Percentiles rank a stretch among this genome's conserved stretches.
phyloP scores from a whole-genome alignment of 2,329 filamentous ascomycete species.

The Seiridium unicorne region DNA sequence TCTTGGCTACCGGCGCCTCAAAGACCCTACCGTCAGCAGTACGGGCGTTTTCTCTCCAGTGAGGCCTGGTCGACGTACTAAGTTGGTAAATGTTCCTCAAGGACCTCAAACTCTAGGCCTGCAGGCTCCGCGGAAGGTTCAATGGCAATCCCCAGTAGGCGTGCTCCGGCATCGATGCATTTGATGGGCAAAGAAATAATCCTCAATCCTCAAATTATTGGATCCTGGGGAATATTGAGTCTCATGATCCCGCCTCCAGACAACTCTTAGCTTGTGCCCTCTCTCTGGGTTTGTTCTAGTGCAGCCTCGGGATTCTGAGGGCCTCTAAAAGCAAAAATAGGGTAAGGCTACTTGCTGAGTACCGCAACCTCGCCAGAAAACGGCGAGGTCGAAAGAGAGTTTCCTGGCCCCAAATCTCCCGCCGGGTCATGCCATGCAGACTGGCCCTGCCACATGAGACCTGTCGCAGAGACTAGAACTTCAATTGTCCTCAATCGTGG shows the following conservation, averaged over 20 bases:
- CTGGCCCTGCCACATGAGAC: neutral
- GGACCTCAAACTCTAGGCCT: neutral
- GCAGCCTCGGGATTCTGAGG: neutral
- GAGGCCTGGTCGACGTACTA: too few species aligned
- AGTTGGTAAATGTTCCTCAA: neutral
- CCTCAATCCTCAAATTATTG: neutral
- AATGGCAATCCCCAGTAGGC: neutral
- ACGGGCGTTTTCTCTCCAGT: too few species aligned
- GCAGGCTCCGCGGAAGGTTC: neutral
- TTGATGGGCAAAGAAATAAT: too few species aligned
- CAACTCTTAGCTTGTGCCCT: neutral
- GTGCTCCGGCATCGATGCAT: neutral
- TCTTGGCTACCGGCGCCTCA: too few species aligned
- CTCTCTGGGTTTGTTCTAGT: neutral
- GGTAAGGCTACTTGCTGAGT: too few species aligned
- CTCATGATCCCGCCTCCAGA: slow-evolving; percentile 2
- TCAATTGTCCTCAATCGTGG: neutral
- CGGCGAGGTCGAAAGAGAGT: neutral
- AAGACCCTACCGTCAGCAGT: too few species aligned
- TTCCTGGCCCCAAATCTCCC: neutral
- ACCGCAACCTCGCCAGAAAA: neutral
- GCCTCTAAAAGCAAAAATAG: neutral
- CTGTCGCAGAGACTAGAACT: neutral
- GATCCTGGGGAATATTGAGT: slow-evolving; percentile 6
- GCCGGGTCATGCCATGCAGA: slow-evolving; percentile 1